These are phyloP conservation scores for Hypoxylon sp. DNA, from an alignment of 2,329 filamentous ascomycete species.

Conservation along the genomic window DNA sequence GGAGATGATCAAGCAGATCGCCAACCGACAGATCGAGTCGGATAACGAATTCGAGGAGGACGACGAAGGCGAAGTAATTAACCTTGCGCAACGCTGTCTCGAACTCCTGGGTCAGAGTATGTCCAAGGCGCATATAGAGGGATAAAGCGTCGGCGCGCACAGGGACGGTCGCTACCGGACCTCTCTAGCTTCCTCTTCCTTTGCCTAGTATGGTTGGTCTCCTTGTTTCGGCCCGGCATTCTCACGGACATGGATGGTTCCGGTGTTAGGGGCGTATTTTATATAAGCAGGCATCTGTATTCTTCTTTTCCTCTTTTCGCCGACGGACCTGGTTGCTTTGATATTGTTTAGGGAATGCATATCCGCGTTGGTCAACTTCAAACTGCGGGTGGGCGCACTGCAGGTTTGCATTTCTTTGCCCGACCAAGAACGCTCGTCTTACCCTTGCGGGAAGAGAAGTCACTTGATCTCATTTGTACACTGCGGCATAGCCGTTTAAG, in stretches of 20 bases:
- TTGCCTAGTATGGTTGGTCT: constrained; percentile 43
- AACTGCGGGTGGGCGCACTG: constrained; percentile 37
- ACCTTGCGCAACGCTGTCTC: constrained; percentile 86
- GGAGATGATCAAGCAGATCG: constrained; percentile 89
- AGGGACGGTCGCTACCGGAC: constrained; percentile 15
- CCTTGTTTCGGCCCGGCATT: constrained; percentile 43
- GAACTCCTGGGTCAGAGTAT: constrained; percentile 81
- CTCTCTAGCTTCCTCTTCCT: constrained; percentile 33
- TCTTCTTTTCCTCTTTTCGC: no score
- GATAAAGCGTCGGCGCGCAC: constrained; percentile 15
- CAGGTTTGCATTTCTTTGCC: constrained; percentile 24
- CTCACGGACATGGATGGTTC: constrained; percentile 50
- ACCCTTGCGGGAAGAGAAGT: constrained; percentile 10
- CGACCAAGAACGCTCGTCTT: constrained; percentile 9
- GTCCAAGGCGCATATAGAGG: constrained; percentile 81
- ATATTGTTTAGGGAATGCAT: constrained; percentile 44
- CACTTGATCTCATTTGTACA: constrained; percentile 36
- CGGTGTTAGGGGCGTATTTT: constrained; percentile 55
- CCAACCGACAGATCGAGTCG: constrained; percentile 85
- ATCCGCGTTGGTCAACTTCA: constrained; percentile 41
- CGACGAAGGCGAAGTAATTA: constrained; percentile 91
- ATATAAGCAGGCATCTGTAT: constrained; percentile 46
- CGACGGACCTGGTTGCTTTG: constrained; percentile 36
- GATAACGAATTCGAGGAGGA: constrained; percentile 89
- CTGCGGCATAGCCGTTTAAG: constrained; percentile 17